These are phyloP conservation scores for Silene noctiflora DNA, from an alignment of 179 eudicot genomes.

Conservation along the genomic window DNA sequence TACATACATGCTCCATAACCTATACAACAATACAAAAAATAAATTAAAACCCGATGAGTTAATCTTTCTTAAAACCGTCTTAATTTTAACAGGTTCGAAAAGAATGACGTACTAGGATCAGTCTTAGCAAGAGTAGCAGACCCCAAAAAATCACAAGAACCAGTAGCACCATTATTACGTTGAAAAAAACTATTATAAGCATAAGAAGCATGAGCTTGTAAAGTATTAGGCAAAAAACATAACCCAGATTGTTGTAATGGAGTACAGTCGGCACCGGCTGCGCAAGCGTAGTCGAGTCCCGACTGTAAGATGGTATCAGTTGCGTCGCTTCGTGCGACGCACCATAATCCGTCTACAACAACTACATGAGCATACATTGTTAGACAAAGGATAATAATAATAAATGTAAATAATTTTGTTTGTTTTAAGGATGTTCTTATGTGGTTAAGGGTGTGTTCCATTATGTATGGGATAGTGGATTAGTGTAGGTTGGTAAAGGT, in stretches of 20 bases:
- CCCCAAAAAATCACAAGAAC: constrained; percentile 59
- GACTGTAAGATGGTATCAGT: constrained; percentile 43
- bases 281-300: constrained; percentile 80
- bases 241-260: constrained; percentile 57
- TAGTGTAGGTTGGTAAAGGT: not conserved
- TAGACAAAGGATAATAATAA: not conserved
- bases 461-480: not conserved
- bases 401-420: not conserved
- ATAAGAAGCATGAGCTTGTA: constrained; percentile 85
- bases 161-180: constrained; percentile 48
- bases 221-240: constrained; percentile 69
- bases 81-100: not conserved
- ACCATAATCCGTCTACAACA: constrained; percentile 49
- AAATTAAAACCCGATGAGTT: not conserved
- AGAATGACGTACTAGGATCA: constrained; percentile 57
- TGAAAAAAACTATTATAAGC: constrained; percentile 80
- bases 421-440: not conserved
- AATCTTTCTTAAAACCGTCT: not conserved
- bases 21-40: constrained; percentile 13
- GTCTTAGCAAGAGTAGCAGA: constrained; percentile 67
- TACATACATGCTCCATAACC: constrained; percentile 85
- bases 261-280: constrained; percentile 69
- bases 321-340: constrained; percentile 80
- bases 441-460: not conserved
- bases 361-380: not conserved